Conservation (phyloP, 2,329 filamentous ascomycete species). For the Aspergillus novofumigatus region DNA sequence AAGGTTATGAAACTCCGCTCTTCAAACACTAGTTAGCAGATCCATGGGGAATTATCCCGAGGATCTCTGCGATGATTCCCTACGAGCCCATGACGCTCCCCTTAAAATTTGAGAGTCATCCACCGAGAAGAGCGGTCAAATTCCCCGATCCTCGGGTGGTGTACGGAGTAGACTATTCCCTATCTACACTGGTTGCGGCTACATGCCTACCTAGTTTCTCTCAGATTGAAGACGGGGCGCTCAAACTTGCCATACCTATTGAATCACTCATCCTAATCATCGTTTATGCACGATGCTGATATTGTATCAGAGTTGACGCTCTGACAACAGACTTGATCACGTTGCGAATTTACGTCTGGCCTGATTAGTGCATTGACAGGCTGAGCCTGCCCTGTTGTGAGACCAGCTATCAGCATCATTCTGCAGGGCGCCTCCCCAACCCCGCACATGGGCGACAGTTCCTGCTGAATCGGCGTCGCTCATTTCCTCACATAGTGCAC, state of each 20-base stretch:
- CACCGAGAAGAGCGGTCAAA: background rate
- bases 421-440: constrained; percentile 8
- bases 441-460: constrained; percentile 14
- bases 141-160: background rate
- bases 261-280: background rate
- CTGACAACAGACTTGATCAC: background rate
- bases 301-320: background rate
- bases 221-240: background rate
- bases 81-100: background rate
- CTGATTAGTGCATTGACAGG: background rate
- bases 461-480: constrained; percentile 13
- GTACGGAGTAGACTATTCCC: too few species aligned
- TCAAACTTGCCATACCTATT: background rate
- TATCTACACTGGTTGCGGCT: background rate
- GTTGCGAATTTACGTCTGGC: background rate
- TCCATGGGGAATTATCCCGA: constrained; percentile 5
- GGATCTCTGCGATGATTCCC: background rate
- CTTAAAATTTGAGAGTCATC: background rate
- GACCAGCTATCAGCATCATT: background rate
- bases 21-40: constrained; percentile 15
- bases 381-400: background rate
- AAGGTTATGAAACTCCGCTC: constrained; percentile 17
- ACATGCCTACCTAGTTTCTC: background rate
- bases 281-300: background rate
- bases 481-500: constrained; percentile 6